Conservation (phyloP, 352 stramenopile genomes). For the Phytophthora tubulina region DNA sequence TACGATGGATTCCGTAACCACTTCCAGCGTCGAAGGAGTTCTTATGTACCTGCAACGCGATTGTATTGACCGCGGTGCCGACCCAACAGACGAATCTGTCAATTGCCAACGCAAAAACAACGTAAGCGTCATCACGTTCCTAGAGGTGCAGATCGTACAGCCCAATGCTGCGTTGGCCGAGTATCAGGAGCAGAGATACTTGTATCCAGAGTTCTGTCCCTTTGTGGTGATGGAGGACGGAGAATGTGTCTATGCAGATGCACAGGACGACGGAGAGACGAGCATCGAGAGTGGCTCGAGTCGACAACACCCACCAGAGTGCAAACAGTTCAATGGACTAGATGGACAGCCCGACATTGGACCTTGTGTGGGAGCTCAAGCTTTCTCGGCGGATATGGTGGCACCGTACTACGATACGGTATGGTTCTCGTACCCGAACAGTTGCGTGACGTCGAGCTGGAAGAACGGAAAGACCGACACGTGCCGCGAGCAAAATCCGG, state of each 20-base stretch:
- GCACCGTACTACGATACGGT: constrained; percentile 72
- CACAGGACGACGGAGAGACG: constrained; percentile 25
- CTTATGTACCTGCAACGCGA: constrained; percentile 80
- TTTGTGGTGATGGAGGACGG: constrained; percentile 74
- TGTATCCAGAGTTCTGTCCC: constrained; percentile 78
- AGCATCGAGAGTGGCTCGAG: constrained; percentile 31
- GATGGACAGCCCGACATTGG: constrained; percentile 64
- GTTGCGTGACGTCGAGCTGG: constrained; percentile 69
- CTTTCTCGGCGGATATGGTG: constrained; percentile 62
- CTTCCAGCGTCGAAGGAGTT: constrained; percentile 71
- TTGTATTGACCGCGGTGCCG: constrained; percentile 64
- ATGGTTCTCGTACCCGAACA: constrained; percentile 81
- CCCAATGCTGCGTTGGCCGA: constrained; percentile 67
- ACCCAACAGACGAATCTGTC: constrained; percentile 29
- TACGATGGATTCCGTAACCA: constrained; percentile 74
- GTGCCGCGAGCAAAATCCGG: constrained; percentile 47
- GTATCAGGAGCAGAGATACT: constrained; percentile 62
- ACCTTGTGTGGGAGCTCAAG: constrained; percentile 66
- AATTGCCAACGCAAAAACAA: constrained; percentile 65
- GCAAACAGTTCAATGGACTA: constrained; percentile 73
- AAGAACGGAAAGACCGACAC: constrained; percentile 49
- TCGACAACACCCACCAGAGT: constrained; percentile 48
- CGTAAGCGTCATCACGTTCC: constrained; percentile 70
- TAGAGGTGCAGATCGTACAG: constrained; percentile 72
- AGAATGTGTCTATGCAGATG: constrained; percentile 54